phyloP scores from a whole-genome alignment of 2,329 filamentous ascomycete species.

The Fusarium multiceps region DNA sequence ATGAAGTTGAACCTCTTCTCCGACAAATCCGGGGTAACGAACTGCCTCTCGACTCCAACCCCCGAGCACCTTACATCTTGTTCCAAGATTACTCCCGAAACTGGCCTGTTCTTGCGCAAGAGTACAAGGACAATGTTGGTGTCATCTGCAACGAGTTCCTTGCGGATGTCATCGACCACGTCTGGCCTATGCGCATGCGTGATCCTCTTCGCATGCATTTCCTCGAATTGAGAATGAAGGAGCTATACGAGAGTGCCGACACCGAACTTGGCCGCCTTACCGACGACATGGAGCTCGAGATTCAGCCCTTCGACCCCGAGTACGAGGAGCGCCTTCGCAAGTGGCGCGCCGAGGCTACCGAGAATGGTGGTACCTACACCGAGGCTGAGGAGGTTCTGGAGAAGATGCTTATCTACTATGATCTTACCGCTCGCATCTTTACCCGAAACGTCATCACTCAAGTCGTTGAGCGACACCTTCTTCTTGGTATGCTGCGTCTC shows the following conservation, averaged over 20 bases:
- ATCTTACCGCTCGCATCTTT: constrained; percentile 63
- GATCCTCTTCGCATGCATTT: constrained; percentile 62
- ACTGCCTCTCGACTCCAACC: constrained; percentile 64
- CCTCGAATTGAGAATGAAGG: constrained; percentile 61
- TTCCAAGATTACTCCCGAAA: constrained; percentile 65
- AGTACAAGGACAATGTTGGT: constrained; percentile 65
- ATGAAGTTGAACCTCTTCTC: constrained; percentile 62
- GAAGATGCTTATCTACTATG: constrained; percentile 68
- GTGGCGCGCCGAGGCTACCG: constrained; percentile 58
- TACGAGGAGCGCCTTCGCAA: constrained; percentile 62
- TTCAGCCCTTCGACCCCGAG: constrained; percentile 65
- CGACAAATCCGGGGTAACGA: constrained; percentile 64
- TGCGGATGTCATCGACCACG: constrained; percentile 61
- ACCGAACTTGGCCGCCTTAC: constrained; percentile 59
- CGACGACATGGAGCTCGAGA: constrained; percentile 64
- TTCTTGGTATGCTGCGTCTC: constrained; percentile 63
- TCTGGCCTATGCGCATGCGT: constrained; percentile 63
- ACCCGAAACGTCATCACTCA: constrained; percentile 65
- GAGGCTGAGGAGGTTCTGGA: constrained; percentile 65
- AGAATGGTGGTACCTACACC: constrained; percentile 59
- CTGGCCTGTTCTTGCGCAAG: constrained; percentile 63
- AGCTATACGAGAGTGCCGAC: constrained; percentile 59
- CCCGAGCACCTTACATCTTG: constrained; percentile 64
- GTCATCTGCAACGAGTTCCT: constrained; percentile 67
- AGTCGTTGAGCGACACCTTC: constrained; percentile 62